phyloP scores from a whole-genome alignment of 768 basidiomycete species.

The Hericium coralloides region DNA sequence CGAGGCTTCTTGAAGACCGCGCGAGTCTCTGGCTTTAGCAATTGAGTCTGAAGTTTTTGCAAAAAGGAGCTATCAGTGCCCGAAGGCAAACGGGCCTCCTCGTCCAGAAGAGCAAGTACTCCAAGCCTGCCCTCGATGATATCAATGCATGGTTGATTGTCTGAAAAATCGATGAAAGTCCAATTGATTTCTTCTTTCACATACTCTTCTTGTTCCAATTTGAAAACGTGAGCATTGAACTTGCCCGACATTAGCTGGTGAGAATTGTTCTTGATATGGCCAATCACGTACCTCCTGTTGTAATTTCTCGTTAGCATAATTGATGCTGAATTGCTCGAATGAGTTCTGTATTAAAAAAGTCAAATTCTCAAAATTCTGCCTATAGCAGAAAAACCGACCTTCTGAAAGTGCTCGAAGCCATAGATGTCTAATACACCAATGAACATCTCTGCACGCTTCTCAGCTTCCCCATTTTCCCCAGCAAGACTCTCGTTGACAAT shows the following conservation, averaged over 20 bases:
- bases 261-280: neutral
- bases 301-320: slow-evolving; percentile 96
- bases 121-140: slow-evolving; percentile 97
- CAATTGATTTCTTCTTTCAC: slow-evolving; percentile 98
- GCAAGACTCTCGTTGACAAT: slow-evolving; percentile 96
- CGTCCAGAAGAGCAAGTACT: slow-evolving; percentile 88
- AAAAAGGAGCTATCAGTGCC: slow-evolving; percentile 91
- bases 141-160: slow-evolving; percentile 98
- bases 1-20: slow-evolving; percentile 95
- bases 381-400: slow-evolving; percentile 36
- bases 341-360: slow-evolving; percentile 44
- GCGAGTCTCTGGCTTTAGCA: slow-evolving; percentile 78
- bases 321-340: slow-evolving; percentile 99
- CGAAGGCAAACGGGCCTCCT: slow-evolving; percentile 92
- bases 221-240: slow-evolving; percentile 99
- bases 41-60: slow-evolving; percentile 83
- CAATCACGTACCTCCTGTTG: slow-evolving; percentile 80
- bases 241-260: slow-evolving; percentile 21
- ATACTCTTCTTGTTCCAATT: slow-evolving; percentile 99
- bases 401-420: slow-evolving; percentile 95
- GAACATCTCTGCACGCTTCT: slow-evolving; percentile 90
- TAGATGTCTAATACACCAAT: slow-evolving; percentile 99
- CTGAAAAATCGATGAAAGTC: slow-evolving; percentile 99
- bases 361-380: neutral
- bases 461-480: slow-evolving; percentile 90